Evolutionary conservation across 306 rosid species (phyloP), one percentile per base, ranked within the genome.

Genomic region (Lupinus albus): DNA sequence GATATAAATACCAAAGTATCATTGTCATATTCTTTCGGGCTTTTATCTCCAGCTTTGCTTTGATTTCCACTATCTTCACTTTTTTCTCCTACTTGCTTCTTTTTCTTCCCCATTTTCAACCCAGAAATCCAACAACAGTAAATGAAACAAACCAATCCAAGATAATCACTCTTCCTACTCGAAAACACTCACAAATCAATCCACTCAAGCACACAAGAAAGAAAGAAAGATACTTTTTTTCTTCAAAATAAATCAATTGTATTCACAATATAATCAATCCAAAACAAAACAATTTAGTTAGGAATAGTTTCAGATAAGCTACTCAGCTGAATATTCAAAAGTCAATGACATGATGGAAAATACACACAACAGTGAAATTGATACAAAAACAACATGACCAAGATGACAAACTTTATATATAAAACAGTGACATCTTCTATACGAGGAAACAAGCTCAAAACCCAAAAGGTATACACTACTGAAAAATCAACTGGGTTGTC

Each of bases 51-150:
- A 28, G 4, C 64, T 51, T 80, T 65, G 67, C 67, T 72, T 62
- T 38, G 81, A 70, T 59, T 82, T 7, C 71, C 55, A 20, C 54
- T 18, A 35, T 66, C 65, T 58, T 78, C 81, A 58, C 77, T 66
- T 6, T 72, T 77, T 47, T 72, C 80, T 30, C 73, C 78, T 6
- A 14, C 54, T 58, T 72, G 82, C 17, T 82, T 79, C 79, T 84
- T 80, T 79, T 79, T 83, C 78, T 76, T 85, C 78, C 86, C 88
- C 94, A 87, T 87, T 20, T 39, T 13, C 21, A 28, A 74, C 67
- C 59, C 72, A 57, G 60, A 62, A 77, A 64, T 54, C 66, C 70
- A 20, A 12, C 35, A n/a, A 33, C 1, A 33, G 8, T 33, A 33
- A 33, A 4, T 15, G 25, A 68, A 8, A 58, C 33, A 17, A 75